A percentile compares a stretch with the other conserved stretches of the same genome.
Evolutionary conservation across 768 basidiomycete genomes (phyloP).

Genomic region (Dendrothele bispora): DNA sequence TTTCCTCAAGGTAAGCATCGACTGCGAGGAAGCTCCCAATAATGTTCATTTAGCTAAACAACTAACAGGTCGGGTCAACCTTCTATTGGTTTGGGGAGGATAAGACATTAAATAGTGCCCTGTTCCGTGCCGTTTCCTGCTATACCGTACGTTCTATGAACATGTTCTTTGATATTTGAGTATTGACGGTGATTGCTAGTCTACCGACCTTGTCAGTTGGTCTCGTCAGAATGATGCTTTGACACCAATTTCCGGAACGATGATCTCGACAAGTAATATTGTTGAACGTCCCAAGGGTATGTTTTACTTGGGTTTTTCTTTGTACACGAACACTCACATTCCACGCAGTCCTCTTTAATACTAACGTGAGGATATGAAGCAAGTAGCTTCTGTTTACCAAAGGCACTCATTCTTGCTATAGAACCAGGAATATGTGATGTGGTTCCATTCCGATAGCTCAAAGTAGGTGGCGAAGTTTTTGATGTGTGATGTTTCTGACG

Average conservation of each 20-base stretch:
- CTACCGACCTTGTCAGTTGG: constrained; percentile 54
- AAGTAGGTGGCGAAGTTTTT: constrained; percentile 46
- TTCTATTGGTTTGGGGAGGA: constrained; percentile 68
- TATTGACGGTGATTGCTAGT: constrained; percentile 24
- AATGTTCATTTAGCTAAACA: background rate
- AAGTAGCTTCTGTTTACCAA: no score
- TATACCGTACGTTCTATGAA: constrained; percentile 37
- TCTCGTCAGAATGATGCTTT: constrained; percentile 59
- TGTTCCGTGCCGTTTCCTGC: constrained; percentile 61
- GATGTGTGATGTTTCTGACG: no score
- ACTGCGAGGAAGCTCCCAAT: no score
- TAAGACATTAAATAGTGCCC: constrained; percentile 50
- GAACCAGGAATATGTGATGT: constrained; percentile 68
- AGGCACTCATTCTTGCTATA: no score
- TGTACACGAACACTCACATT: background rate
- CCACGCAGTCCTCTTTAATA: constrained; percentile 50
- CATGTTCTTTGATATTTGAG: background rate
- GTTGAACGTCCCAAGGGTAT: constrained; percentile 65
- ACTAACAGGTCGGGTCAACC: constrained; percentile 45
- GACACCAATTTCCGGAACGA: constrained; percentile 51
- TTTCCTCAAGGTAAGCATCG: constrained; percentile 45
- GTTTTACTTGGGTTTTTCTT: background rate
- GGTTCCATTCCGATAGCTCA: constrained; percentile 67
- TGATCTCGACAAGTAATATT: constrained; percentile 56
- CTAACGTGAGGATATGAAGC: no score